Base-by-base conservation (phyloP, 495 filamentous ascomycete genomes). In the Tuber brumale region DNA sequence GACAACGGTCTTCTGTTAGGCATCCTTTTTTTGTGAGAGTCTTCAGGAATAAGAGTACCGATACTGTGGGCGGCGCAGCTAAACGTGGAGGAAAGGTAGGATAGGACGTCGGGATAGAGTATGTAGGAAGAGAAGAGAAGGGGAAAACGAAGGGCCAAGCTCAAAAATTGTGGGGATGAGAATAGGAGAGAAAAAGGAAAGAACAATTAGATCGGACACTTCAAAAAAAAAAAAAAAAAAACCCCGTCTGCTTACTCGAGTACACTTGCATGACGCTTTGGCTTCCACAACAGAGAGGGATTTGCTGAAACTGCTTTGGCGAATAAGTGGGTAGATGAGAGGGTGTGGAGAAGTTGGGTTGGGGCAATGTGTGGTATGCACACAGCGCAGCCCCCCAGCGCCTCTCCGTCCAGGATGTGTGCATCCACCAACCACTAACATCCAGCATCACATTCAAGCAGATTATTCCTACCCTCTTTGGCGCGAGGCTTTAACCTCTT, bases 1-100 rank as follows among this genome's bases (percentile, higher is more conserved):
- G 78, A 79, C 77, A 80, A 70, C 31, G 78, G 77, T n/a, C 61
- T 69, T 73, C 51, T 80, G 41, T 70, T 73, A 46, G 78, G 77
- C 78, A 75, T 79, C 73, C 75, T 70, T 70, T 57, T 44, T 79
- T 74, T 66, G 57, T 42, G 66, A 71, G 70, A 48, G 57, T 8
- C 31, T 66, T 66, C 57, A 35, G 57, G 16, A 19, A 66, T 27
- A 66, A 35, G 6, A 35, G 27, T 16, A 35, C 57, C 0, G 57
- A 14, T 16, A 35, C 57, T 3, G 57, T 66, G 31, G 57, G 57
- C 27, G 57, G 57, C 57, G 57, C 57, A 66, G 57, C 57, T 66
- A 18, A 35, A 35, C 12, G 57, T 35, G 57, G n/a, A 35, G 57
- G 57, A 66, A 35, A 27, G 51, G 51, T 14, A 27, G 51, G 51